These are phyloP conservation scores for Nyssa sinensis DNA, from an alignment of 148 eudicot species.

Conservation along the genomic window DNA sequence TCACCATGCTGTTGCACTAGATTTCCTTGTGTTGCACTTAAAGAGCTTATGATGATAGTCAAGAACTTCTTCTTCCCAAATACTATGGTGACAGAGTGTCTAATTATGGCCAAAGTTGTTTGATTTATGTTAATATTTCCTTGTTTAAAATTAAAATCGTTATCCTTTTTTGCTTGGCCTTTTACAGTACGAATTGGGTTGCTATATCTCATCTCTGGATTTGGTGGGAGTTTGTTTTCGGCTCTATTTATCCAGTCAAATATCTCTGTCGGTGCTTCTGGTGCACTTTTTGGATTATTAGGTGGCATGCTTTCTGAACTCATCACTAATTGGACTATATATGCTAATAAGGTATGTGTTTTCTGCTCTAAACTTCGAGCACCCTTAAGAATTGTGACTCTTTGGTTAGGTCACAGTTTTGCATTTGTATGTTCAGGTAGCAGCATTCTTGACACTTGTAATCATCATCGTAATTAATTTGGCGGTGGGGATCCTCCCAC, in stretches of 20 bases:
- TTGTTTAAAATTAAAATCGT: no score
- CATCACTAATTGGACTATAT: constrained; percentile 80
- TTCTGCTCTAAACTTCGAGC: neutral
- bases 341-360: constrained; percentile 66
- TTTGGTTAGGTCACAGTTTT: neutral
- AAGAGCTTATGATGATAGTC: no score
- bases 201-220: constrained; percentile 75
- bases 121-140: neutral
- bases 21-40: no score
- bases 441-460: constrained; percentile 62
- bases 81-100: no score
- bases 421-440: constrained; percentile 42
- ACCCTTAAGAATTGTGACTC: neutral
- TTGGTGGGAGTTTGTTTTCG: constrained; percentile 82
- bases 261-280: constrained; percentile 94
- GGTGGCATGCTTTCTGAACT: constrained; percentile 97
- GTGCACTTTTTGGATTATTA: constrained; percentile 86
- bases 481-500: constrained; percentile 78
- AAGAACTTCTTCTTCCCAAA: neutral
- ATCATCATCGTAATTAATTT: constrained; percentile 60
- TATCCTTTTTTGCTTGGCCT: neutral
- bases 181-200: constrained; percentile 70
- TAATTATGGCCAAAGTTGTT: neutral
- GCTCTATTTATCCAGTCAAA: constrained; percentile 70
- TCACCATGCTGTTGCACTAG: no score